Conservation (phyloP, 2,329 filamentous ascomycete genomes). For the Mycogone perniciosa region DNA sequence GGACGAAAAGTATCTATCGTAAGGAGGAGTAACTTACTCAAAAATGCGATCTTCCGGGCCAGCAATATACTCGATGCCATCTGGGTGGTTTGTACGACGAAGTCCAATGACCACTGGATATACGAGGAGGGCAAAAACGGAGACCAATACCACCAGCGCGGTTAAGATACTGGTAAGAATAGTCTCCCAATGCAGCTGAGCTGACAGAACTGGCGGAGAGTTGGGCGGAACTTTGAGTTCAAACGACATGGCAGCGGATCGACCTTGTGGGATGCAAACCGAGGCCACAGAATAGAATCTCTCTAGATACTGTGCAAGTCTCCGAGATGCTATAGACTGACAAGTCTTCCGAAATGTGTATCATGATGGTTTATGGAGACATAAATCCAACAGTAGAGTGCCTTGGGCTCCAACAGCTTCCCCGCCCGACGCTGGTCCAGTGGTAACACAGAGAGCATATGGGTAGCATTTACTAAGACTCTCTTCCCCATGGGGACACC, state of each 20-base stretch:
- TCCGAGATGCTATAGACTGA: neutral
- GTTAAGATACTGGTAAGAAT: neutral
- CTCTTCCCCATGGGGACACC: too few relatives aligned
- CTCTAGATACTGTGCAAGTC: neutral
- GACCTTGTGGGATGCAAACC: neutral
- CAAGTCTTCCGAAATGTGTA: neutral
- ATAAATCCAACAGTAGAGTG: neutral
- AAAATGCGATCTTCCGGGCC: too few relatives aligned
- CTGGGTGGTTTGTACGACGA: too few relatives aligned
- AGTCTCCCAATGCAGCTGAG: neutral
- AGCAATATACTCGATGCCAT: too few relatives aligned
- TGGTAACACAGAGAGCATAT: too few relatives aligned
- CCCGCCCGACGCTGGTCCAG: neutral
- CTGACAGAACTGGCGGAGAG: neutral
- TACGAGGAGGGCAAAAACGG: neutral
- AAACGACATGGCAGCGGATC: neutral
- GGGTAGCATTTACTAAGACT: too few relatives aligned
- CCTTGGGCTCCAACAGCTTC: neutral
- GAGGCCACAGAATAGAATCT: neutral
- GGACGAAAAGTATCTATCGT: too few relatives aligned
- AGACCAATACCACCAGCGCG: neutral
- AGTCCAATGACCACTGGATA: too few relatives aligned
- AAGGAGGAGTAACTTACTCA: too few relatives aligned
- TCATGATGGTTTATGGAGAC: neutral
- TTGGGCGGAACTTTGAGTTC: neutral